A percentile compares a stretch with the other conserved stretches of the same genome.
phyloP scores from a whole-genome alignment of 306 rosid genomes.

The Ormosia semicastrata region DNA sequence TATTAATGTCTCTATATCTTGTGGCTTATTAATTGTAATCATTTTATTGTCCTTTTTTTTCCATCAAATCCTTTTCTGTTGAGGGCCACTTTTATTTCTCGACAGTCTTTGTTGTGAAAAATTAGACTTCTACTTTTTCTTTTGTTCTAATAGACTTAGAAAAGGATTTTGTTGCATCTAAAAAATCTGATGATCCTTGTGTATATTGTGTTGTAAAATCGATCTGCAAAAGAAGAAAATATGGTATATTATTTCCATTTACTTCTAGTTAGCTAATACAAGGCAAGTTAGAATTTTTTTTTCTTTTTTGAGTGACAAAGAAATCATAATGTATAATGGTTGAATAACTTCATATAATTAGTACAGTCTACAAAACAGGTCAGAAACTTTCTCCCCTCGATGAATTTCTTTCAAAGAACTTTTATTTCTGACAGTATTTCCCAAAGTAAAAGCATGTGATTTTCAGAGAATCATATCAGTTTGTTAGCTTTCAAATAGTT shows the following conservation, averaged over 20 bases:
- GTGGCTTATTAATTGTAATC: not conserved
- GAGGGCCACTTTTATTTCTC: not conserved
- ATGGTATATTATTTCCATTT: constrained; percentile 15
- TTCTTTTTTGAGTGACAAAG: not conserved
- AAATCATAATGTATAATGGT: not conserved
- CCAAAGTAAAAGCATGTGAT: constrained; percentile 15
- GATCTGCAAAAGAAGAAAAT: constrained; percentile 4
- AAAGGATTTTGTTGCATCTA: not conserved
- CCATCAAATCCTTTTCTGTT: not conserved
- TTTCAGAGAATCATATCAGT: not conserved
- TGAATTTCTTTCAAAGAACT: not conserved
- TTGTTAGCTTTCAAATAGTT: not conserved
- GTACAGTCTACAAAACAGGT: not conserved
- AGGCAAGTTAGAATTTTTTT: not conserved
- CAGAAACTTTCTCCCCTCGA: not conserved
- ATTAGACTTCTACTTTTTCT: not conserved
- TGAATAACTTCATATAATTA: not conserved
- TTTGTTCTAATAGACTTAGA: not conserved
- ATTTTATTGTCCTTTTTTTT: constrained; percentile 17
- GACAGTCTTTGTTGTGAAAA: not conserved
- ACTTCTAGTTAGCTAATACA: not conserved
- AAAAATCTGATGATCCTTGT: not conserved
- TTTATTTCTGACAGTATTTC: not conserved
- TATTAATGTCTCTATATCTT: not conserved
- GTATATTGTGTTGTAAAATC: not conserved